phyloP scores from a whole-genome alignment of 1,284 basidiomycete genomes.

The Stereum hirsutum region DNA sequence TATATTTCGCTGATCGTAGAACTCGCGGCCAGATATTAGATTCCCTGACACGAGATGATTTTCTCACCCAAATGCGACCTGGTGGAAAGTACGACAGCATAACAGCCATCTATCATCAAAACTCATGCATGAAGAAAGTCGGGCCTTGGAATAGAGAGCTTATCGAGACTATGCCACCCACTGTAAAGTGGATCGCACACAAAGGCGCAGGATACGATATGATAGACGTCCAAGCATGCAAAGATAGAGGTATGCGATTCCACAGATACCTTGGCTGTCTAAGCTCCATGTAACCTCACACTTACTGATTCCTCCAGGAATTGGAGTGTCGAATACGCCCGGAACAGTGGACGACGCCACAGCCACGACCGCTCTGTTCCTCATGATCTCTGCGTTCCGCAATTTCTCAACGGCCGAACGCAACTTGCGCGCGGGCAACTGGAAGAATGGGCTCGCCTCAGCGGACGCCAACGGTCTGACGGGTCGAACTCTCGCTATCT shows the following conservation, averaged over 20 bases:
- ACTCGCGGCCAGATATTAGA: conserved; percentile 48
- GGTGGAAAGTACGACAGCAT: conserved; percentile 69
- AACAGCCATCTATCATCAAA: conserved; percentile 76
- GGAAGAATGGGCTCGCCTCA: conserved; percentile 44
- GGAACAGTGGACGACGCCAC: conserved; percentile 89
- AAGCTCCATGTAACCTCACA: no score
- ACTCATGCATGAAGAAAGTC: conserved; percentile 52
- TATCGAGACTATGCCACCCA: conserved; percentile 47
- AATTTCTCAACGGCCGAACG: conserved; percentile 71
- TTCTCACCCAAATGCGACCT: conserved; percentile 54
- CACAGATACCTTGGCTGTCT: conserved; percentile 1
- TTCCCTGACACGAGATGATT: conserved; percentile 58
- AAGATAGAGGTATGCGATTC: conserved; percentile 48
- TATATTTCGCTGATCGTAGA: no score
- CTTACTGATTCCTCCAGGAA: conserved; percentile 49
- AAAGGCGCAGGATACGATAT: conserved; percentile 92
- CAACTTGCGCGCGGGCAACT: conserved; percentile 46
- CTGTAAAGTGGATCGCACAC: conserved; percentile 80
- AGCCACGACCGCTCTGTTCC: conserved; percentile 82
- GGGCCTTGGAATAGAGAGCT: conserved; percentile 79
- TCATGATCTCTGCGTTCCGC: conserved; percentile 78
- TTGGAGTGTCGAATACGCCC: conserved; percentile 83
- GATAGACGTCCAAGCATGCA: conserved; percentile 72
- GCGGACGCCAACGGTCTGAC: conserved; percentile 63
- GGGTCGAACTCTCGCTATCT: conserved; percentile 73